Evolutionary conservation across 257 asterid genomes (phyloP), one percentile per base, ranked within the genome.

Genomic region (Echites panduratus): DNA sequence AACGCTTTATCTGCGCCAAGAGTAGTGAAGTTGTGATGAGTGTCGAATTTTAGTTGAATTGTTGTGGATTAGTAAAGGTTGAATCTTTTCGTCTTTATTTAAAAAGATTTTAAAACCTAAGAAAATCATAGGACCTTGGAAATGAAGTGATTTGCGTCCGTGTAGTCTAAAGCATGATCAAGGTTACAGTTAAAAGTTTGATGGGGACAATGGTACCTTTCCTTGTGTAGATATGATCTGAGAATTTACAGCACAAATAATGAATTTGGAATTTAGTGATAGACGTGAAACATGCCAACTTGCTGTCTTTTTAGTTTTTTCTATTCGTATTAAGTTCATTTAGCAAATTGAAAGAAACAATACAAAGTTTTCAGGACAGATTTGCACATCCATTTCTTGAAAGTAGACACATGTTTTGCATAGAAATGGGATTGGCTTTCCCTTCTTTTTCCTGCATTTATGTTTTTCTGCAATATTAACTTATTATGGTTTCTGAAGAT

Each of bases 401-500:
- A 7, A n/a, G n/a, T n/a, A n/a, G n/a, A 59, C 8, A 12, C 26
- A 10, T 3, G n/a, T 32, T 29, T 61, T 26, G 16, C 6, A 4
- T 22, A 24, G 32, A 57, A 57, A 4, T 57, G 38, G 26, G 64
- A 57, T 57, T 24, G 64, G 26, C 41, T 27, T 27, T 9, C 17
- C 41, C 65, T 27, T 29, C 40, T 7, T 32, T 32, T 29, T 32
- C 5, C 44, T 61, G 67, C 67, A 29, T 38, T 35, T 61, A 14
- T 61, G 22, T 61, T 6, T 54, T 29, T 14, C 22, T 5, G 22
- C 3, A 61, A 17, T 29, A n/a, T n/a, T n/a, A n/a, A n/a, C n/a
- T n/a, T n/a, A n/a, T n/a, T 80, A 75, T 71, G 75, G 76, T 75
- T 56, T 70, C 70, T 79, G 84, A 79, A 79, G 79, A 70, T 76